A percentile compares a stretch with the other conserved stretches of the same genome.
phyloP scores from a whole-genome alignment of 1,284 basidiomycete species.

The Fomitiporia mediterranea region DNA sequence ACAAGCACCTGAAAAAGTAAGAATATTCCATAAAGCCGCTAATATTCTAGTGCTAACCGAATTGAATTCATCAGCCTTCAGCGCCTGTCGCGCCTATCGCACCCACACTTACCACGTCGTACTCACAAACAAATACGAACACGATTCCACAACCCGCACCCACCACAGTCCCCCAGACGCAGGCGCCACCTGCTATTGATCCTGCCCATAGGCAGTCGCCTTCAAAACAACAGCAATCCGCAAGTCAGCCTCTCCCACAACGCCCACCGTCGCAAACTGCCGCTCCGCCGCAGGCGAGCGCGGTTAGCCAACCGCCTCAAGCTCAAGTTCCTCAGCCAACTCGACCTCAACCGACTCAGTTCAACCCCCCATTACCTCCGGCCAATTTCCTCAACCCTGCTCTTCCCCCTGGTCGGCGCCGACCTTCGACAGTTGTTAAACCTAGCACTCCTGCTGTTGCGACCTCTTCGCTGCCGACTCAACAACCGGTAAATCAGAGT shows the following conservation, averaged over 20 bases:
- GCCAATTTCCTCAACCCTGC: constrained; percentile 26
- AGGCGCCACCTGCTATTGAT: constrained; percentile 10
- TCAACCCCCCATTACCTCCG: constrained; percentile 26
- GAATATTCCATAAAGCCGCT: too few relatives aligned
- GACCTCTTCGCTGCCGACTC: constrained; percentile 17
- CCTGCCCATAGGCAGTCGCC: constrained; percentile 14
- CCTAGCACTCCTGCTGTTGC: constrained; percentile 13
- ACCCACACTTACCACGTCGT: neutral
- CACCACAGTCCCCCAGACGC: neutral
- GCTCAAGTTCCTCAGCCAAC: constrained; percentile 14
- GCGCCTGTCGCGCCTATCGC: neutral
- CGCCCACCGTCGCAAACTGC: constrained; percentile 15
- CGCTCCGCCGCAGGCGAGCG: constrained; percentile 35
- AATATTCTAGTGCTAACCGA: neutral
- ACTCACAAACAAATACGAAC: constrained; percentile 6
- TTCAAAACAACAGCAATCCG: constrained; percentile 7
- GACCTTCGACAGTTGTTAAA: constrained; percentile 15
- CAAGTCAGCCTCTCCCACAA: constrained; percentile 1
- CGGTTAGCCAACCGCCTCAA: constrained; percentile 17
- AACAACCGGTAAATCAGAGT: constrained; percentile 4
- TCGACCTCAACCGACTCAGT: constrained; percentile 15
- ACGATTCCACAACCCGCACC: constrained; percentile 10
- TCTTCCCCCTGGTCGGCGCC: constrained; percentile 23
- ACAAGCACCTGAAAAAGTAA: constrained; percentile 4
- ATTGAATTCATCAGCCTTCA: neutral